Base-by-base conservation (phyloP, 495 filamentous ascomycete species). In the Podospora comata region DNA sequence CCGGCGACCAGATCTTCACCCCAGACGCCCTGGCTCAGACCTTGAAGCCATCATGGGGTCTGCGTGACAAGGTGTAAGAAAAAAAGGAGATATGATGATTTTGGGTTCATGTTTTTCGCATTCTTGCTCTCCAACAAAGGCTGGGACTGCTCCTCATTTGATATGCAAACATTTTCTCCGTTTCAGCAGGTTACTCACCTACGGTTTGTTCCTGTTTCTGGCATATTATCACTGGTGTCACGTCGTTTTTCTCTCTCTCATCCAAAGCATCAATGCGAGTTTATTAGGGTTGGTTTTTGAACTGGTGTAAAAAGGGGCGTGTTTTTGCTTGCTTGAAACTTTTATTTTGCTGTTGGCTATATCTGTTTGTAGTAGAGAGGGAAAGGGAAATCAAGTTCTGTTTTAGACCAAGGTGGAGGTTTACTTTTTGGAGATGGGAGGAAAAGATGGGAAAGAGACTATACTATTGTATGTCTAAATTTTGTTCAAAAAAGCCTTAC, bases 1-100 rank as follows among this genome's bases (percentile, higher is more conserved):
- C 94, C 1, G 85, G 87, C 53, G 92, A 92, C 67, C 85, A 90
- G 55, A 93, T 97, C 62, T 93, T 92, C 65, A 92, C 92, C 2
- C 90, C 85, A 76, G 85, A 91, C 56, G 90, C 94, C 62, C 77
- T 97, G 78, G 75, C 79, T 64, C 75, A 84, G 3, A 86, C 81
- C 70, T 83, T 99, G 78, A 90, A 90, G 79, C 95, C 95, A 63
- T 85, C 83, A 63, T 93, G 92, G 93, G 85, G 86, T 75, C 85
- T 94, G 87, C 80, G 81, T 63, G 68, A 77, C 30, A 44, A 55
- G 27, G 15, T 48, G 39, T 48, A 48, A 48, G 13, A 48, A 48
- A 48, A 48, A 3, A 11, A 23, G 23, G 1, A 23, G 23, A 2
- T 23, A 48, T 48, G 39, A 48, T 48, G 15, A 48, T 11, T 48